Base-by-base conservation (phyloP, 1,284 basidiomycete species). In the Sporisorium graminicola region DNA sequence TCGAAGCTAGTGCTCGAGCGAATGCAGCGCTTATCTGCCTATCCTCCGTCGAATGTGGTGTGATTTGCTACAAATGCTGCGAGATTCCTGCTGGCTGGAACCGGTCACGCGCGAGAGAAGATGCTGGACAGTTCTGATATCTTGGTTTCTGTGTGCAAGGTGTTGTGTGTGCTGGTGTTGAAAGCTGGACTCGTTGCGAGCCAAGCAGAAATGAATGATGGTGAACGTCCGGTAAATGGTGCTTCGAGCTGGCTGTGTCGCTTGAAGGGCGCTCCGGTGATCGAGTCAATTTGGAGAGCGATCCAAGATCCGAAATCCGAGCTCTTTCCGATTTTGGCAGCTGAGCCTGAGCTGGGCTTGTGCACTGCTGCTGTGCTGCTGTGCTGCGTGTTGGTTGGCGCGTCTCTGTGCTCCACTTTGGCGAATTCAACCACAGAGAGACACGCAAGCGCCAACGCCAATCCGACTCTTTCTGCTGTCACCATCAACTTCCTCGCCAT, bases 371-470 rank as follows among this genome's bases (percentile, higher is more conserved):
- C 20, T 37, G 16, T 14, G 50, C 59, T 49, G 50, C 57, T 58
- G 27, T 58, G 49, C 20, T 33, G 29, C 20, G 24, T n/a, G 47
- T 52, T 52, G 54, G 29, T 37, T 43, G 42, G 65, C 65, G 65
- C 54, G 54, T 67, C 58, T 43, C 40, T 43, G 16, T 50, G 58
- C 65, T 66, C 56, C 65, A 66, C 65, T 67, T 61, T 16, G 13
- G n/a, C 29, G 5, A 5, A 31, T 31, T 31, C 10, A n/a, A n/a
- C n/a, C n/a, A n/a, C n/a, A 12, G 24, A 22, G 55, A 61, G 66
- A 69, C 66, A 69, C 66, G 66, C 66, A 63, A 69, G 66, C 66
- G 66, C 44, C 49, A 40, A 54, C 50, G 61, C 26, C 58, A 57
- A 63, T 51, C 55, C 53, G 46, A 43, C 31, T 43, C 29, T 46